Conservation (phyloP, 116 monocot genomes). For the Dioscorea cayenensis region DNA sequence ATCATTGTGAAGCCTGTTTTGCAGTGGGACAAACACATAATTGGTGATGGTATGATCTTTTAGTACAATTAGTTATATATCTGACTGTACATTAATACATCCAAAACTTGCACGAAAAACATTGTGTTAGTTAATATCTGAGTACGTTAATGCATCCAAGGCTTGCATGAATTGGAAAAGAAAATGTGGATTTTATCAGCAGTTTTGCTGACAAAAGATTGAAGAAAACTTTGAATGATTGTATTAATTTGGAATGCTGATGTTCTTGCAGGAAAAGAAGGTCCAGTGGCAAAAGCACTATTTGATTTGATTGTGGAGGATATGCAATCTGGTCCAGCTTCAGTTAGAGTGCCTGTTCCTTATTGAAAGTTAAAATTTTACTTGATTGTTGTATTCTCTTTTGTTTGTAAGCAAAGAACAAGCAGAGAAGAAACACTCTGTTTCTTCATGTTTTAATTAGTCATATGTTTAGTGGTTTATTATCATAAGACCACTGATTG, state of each 20-base stretch:
- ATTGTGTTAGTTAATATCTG: too few species aligned
- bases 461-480: too few species aligned
- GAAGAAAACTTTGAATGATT: background rate
- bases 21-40: slow-evolving; percentile 76
- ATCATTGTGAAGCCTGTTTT: slow-evolving; percentile 75
- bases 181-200: too few species aligned
- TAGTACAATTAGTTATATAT: background rate
- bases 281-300: slow-evolving; percentile 57
- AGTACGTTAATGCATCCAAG: background rate
- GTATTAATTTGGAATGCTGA: background rate
- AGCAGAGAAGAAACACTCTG: too few species aligned
- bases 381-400: too few species aligned
- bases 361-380: slow-evolving; percentile 19
- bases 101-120: too few species aligned
- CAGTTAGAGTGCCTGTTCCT: slow-evolving; percentile 52
- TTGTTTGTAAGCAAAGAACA: too few species aligned
- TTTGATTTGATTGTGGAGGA: slow-evolving; percentile 62
- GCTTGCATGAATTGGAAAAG: background rate
- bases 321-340: slow-evolving; percentile 68
- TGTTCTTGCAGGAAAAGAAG: slow-evolving; percentile 57
- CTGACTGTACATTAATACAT: too few species aligned
- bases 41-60: slow-evolving; percentile 54
- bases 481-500: too few species aligned
- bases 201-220: background rate
- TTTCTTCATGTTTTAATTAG: too few species aligned